Evolutionary conservation across 768 basidiomycete genomes (phyloP).

Genomic region (Tulasnella sp.): DNA sequence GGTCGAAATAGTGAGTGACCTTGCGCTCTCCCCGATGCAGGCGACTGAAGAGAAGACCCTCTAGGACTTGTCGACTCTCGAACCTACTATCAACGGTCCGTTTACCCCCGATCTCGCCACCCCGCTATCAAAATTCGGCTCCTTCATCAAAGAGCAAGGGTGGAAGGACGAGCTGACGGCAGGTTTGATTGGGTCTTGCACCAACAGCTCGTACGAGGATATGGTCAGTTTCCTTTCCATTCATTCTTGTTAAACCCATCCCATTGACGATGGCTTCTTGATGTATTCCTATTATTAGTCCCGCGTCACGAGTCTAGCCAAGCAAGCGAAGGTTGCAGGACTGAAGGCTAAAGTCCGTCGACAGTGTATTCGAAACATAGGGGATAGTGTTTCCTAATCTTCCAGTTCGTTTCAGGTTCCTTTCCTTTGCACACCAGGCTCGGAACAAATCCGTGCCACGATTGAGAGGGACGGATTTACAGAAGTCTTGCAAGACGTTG

Average conservation of each 20-base stretch:
- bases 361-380: constrained; percentile 15
- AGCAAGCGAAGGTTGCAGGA: constrained; percentile 78
- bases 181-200: constrained; percentile 93
- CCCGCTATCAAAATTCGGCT: constrained; percentile 78
- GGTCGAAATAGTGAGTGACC: constrained; percentile 71
- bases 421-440: constrained; percentile 81
- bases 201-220: constrained; percentile 96
- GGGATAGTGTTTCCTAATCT: not conserved
- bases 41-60: not conserved
- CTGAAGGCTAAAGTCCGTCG: constrained; percentile 54
- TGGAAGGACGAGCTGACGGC: constrained; percentile 94
- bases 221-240: constrained; percentile 42
- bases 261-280: not conserved
- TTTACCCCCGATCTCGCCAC: constrained; percentile 97
- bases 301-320: constrained; percentile 79
- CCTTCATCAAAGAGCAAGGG: constrained; percentile 67
- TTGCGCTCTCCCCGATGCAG: constrained; percentile 9
- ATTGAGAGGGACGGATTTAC: constrained; percentile 92
- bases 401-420: constrained; percentile 40
- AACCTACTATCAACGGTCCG: constrained; percentile 91
- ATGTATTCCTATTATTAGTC: constrained; percentile 38
- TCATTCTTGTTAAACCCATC: not conserved
- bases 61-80: constrained; percentile 77
- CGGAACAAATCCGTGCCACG: constrained; percentile 94
- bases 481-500: constrained; percentile 67